Percentiles rank a stretch among this genome's conserved stretches.
phyloP scores from a whole-genome alignment of 73 alveolate species.

The Symbiodinium pilosum region DNA sequence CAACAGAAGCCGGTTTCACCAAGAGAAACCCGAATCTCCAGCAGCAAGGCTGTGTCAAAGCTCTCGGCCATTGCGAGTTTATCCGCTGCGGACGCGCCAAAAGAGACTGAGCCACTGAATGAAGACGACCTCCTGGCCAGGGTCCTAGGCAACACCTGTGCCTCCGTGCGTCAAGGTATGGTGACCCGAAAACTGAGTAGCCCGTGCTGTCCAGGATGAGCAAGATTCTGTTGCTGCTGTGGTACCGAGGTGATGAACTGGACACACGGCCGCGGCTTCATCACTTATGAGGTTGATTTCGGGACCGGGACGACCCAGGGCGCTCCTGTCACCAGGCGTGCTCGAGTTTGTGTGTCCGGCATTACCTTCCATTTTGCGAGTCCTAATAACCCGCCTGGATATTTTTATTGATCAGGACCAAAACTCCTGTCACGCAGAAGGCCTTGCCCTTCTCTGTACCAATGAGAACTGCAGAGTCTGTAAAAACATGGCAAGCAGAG shows the following conservation, averaged over 20 bases:
- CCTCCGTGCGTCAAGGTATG: no score
- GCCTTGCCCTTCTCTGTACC: no score
- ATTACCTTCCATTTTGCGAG: no score
- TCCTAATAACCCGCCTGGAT: no score
- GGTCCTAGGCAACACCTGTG: not conserved
- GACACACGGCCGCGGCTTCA: slow-evolving; percentile 9
- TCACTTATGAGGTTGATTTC: slow-evolving; percentile 3
- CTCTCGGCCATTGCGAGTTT: slow-evolving; percentile 62
- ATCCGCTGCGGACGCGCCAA: not conserved
- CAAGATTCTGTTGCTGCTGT: no score
- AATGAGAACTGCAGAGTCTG: no score
- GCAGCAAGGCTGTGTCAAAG: slow-evolving; percentile 50
- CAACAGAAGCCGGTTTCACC: no score
- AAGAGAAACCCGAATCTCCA: not conserved
- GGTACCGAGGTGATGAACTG: not conserved
- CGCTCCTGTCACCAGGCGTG: not conserved
- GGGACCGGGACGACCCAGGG: not conserved
- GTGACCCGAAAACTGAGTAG: no score
- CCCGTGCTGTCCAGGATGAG: no score
- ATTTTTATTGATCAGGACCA: no score
- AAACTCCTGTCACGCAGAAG: no score
- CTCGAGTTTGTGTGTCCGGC: no score
- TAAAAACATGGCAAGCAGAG: not conserved
- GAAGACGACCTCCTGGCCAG: not conserved
- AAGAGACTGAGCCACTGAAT: not conserved